A percentile compares a stretch with the other conserved stretches of the same genome.
phyloP scores from a whole-genome alignment of 1,139 yeast species.

The Blastobotrys persicus region DNA sequence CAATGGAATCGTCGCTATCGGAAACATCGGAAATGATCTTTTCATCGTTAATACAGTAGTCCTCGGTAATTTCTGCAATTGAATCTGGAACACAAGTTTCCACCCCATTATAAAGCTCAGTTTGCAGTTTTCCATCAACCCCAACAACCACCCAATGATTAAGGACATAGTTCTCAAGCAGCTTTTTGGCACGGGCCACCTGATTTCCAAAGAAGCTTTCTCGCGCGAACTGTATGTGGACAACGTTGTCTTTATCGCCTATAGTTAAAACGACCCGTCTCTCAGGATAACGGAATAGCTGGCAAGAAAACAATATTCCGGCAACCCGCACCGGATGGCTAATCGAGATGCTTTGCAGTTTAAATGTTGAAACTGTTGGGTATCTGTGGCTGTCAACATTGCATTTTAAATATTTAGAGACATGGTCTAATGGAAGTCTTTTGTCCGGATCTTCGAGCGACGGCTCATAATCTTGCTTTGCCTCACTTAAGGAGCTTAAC shows the following conservation, averaged over 20 bases:
- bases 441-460: background rate
- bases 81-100: background rate
- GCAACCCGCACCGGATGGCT: background rate
- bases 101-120: background rate
- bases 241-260: background rate
- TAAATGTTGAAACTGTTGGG: background rate
- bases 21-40: background rate
- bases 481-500: background rate
- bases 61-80: background rate
- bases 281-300: background rate
- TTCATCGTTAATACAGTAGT: background rate
- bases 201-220: background rate
- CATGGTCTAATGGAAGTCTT: background rate
- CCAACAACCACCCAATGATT: background rate
- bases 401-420: background rate
- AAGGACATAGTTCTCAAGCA: background rate
- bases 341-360: background rate
- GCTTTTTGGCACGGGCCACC: background rate
- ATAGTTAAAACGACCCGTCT: background rate
- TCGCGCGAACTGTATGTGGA: background rate
- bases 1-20: background rate
- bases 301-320: background rate
- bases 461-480: background rate
- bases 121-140: background rate
- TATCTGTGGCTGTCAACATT: background rate